Percentiles rank a stretch among this genome's conserved stretches.
These are phyloP conservation scores for Cordyceps farinosa DNA, from an alignment of 2,329 filamentous ascomycete genomes.

Conservation along the genomic window DNA sequence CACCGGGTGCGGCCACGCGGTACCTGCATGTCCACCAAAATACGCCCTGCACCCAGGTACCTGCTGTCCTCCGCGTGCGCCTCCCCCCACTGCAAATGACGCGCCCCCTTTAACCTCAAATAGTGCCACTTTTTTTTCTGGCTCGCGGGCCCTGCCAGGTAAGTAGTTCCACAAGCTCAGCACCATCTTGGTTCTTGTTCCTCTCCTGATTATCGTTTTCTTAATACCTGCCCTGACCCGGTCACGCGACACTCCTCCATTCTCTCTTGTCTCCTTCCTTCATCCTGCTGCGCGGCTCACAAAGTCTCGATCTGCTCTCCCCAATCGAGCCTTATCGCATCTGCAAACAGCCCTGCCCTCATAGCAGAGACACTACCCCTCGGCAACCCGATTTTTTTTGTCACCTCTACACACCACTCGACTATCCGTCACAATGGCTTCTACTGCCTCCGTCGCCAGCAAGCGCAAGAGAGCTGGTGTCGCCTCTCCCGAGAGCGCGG, in stretches of 20 bases:
- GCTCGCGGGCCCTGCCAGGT: slow-evolving; percentile 3
- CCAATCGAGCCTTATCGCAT: not conserved
- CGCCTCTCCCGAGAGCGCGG: slow-evolving; percentile 51
- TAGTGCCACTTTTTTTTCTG: slow-evolving; percentile 14
- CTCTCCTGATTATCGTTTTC: slow-evolving; percentile 15
- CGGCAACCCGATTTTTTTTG: not conserved
- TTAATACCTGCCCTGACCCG: slow-evolving; percentile 2
- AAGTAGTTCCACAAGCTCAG: slow-evolving; percentile 6
- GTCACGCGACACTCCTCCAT: slow-evolving; percentile 17
- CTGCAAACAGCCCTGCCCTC: not conserved
- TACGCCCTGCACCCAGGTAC: not conserved
- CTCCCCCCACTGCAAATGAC: slow-evolving; percentile 6
- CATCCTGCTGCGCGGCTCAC: not conserved
- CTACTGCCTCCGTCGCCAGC: slow-evolving; percentile 50
- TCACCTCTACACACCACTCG: slow-evolving; percentile 3
- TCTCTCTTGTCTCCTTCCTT: not conserved
- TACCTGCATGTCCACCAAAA: not conserved
- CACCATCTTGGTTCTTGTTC: slow-evolving; percentile 1
- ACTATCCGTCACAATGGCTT: slow-evolving; percentile 51
- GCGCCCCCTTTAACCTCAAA: slow-evolving; percentile 15
- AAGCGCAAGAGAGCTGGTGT: slow-evolving; percentile 79
- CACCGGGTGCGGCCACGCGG: not conserved
- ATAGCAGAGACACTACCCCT: not conserved
- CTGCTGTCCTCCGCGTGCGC: not conserved
- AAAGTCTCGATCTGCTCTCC: not conserved